These are phyloP conservation scores for Gillenia trifoliata DNA, from an alignment of 306 rosid species.

Conservation along the genomic window DNA sequence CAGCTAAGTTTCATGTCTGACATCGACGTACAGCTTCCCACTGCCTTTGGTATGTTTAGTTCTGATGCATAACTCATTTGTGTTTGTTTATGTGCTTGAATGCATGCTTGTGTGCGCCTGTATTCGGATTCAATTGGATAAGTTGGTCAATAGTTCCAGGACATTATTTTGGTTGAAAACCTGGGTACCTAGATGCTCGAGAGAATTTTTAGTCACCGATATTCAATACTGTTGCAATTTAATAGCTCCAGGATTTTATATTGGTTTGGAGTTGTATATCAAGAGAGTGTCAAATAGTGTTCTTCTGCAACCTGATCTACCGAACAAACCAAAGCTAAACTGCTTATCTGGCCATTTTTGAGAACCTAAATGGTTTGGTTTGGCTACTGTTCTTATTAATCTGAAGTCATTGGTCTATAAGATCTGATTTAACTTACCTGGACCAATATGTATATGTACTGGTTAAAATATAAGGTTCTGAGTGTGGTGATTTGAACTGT, in stretches of 20 bases:
- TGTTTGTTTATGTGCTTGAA: not conserved
- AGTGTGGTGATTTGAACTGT: too few species aligned
- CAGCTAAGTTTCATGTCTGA: constrained; percentile 76
- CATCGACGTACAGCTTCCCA: constrained; percentile 62
- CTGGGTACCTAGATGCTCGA: not conserved
- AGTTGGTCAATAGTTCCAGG: not conserved
- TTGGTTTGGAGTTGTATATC: not conserved
- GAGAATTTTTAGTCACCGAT: not conserved
- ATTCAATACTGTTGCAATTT: not conserved
- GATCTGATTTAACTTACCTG: not conserved
- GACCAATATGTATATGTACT: not conserved
- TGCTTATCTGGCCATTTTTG: not conserved
- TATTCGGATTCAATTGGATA: not conserved
- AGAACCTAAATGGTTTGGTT: not conserved
- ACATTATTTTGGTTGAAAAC: not conserved
- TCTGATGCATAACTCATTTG: not conserved
- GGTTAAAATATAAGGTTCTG: not conserved
- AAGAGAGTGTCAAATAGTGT: not conserved
- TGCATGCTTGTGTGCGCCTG: not conserved
- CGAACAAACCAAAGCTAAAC: not conserved
- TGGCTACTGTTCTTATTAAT: not conserved
- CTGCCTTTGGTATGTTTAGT: constrained; percentile 57
- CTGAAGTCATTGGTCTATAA: not conserved
- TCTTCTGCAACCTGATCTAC: not conserved
- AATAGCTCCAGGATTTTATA: not conserved